Conservation (phyloP, 305 asterid genomes). For the Ilex paraguariensis region DNA sequence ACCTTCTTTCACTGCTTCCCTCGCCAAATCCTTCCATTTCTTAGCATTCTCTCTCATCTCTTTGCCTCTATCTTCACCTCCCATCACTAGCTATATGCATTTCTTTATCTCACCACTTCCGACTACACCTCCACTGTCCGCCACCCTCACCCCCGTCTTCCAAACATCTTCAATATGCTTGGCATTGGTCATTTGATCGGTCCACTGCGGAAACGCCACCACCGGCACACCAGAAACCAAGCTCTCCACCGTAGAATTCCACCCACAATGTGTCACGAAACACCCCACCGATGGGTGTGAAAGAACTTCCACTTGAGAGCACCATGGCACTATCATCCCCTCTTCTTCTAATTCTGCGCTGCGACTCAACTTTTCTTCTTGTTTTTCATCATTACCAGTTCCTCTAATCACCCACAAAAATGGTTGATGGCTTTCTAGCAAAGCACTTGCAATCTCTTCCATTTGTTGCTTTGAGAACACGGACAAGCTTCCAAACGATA, state of each 20-base stretch:
- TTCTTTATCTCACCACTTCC: conserved; percentile 28
- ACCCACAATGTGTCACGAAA: too few relatives aligned
- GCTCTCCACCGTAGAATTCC: conserved; percentile 24
- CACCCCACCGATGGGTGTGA: conserved; percentile 21
- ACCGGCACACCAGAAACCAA: conserved; percentile 35
- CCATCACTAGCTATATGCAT: conserved; percentile 37
- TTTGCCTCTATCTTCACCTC: conserved; percentile 8
- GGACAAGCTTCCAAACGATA: too few relatives aligned
- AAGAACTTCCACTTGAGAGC: conserved; percentile 42
- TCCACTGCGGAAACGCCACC: conserved; percentile 42
- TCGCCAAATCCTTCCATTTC: too few relatives aligned
- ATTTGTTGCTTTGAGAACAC: too few relatives aligned
- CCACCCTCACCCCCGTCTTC: conserved; percentile 39
- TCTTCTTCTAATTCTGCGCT: conserved; percentile 20
- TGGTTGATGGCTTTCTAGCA: too few relatives aligned
- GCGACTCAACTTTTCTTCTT: conserved; percentile 11
- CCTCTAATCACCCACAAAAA: conserved; percentile 8
- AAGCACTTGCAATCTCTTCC: too few relatives aligned
- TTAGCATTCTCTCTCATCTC: too few relatives aligned
- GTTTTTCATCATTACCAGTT: background rate
- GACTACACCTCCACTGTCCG: conserved; percentile 22
- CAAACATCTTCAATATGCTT: conserved; percentile 44
- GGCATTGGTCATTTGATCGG: conserved; percentile 34
- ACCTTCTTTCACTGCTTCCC: too few relatives aligned
- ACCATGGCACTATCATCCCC: conserved; percentile 42